These are phyloP conservation scores for Solanum pimpinellifolium DNA, from an alignment of 257 asterid genomes.

Conservation along the genomic window DNA sequence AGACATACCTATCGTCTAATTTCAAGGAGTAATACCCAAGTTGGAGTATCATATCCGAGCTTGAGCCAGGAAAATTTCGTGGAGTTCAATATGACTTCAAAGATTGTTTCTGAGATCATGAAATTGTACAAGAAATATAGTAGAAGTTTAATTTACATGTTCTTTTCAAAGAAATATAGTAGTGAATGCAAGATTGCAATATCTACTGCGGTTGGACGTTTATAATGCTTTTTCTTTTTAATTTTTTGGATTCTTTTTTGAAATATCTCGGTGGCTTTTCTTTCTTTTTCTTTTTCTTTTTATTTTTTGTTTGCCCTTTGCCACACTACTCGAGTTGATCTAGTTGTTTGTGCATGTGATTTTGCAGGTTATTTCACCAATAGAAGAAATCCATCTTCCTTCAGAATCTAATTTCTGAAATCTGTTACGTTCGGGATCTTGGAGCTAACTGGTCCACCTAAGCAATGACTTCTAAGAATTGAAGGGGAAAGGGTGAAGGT, in stretches of 20 bases:
- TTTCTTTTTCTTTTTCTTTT: not conserved
- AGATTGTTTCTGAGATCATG: not conserved
- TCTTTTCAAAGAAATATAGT: not conserved
- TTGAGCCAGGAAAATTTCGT: not conserved
- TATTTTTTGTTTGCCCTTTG: not conserved
- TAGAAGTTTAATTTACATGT: not conserved
- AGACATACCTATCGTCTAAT: not conserved
- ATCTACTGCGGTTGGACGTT: not conserved
- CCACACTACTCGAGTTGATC: not conserved
- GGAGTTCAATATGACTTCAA: not conserved
- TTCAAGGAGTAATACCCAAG: not conserved
- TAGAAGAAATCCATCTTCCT: not conserved
- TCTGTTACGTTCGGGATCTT: slow-evolving; percentile 6
- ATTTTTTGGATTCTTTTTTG: not conserved
- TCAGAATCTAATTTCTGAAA: not conserved
- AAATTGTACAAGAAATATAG: not conserved
- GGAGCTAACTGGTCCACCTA: not conserved
- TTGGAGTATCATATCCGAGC: not conserved
- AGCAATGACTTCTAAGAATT: slow-evolving; percentile 9
- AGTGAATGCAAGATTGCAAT: not conserved
- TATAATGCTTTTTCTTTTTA: not conserved
- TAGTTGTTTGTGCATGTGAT: not conserved
- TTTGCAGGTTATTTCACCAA: not conserved
- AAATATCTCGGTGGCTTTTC: not conserved
- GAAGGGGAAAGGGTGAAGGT: slow-evolving; percentile 9